Evolutionary conservation across 306 rosid species (phyloP).

Genomic region (Oemleria cerasiformis): DNA sequence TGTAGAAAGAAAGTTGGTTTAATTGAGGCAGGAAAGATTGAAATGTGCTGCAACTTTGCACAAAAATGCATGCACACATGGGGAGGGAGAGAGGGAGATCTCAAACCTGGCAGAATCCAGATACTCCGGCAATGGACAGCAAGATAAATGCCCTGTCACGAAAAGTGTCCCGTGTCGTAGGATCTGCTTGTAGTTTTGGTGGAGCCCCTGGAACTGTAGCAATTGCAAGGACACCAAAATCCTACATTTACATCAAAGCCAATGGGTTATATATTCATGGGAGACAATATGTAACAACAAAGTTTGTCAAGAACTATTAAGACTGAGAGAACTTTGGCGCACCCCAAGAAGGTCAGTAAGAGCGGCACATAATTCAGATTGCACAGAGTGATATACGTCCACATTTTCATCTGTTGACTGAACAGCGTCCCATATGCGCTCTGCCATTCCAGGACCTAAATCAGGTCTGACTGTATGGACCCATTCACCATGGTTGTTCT

Average conservation of each 20-base stretch:
- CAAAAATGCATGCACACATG: background rate
- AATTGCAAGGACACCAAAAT: slow-evolving; percentile 67
- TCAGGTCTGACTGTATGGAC: slow-evolving; percentile 56
- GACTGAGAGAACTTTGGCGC: slow-evolving; percentile 25
- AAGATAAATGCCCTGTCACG: slow-evolving; percentile 69
- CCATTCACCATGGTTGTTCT: slow-evolving; percentile 85
- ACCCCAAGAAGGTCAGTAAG: slow-evolving; percentile 85
- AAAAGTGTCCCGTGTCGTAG: slow-evolving; percentile 45
- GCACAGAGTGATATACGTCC: slow-evolving; percentile 44
- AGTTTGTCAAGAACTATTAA: no score
- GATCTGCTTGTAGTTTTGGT: slow-evolving; percentile 56
- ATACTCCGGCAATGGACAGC: slow-evolving; percentile 79
- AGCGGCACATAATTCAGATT: slow-evolving; percentile 55
- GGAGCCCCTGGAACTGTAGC: slow-evolving; percentile 91
- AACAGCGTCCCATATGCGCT: slow-evolving; percentile 63
- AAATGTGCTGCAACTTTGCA: background rate
- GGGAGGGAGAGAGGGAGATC: background rate
- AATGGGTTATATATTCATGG: background rate
- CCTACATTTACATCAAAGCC: slow-evolving; percentile 38
- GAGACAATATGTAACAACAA: background rate
- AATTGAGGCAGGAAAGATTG: background rate
- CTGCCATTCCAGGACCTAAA: slow-evolving; percentile 76
- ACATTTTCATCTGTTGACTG: slow-evolving; percentile 48
- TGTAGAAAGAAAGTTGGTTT: background rate
- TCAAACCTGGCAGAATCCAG: slow-evolving; percentile 86